Evolutionary conservation across 139 green algal genomes (phyloP).

Genomic region (Coelastrella sp.): DNA sequence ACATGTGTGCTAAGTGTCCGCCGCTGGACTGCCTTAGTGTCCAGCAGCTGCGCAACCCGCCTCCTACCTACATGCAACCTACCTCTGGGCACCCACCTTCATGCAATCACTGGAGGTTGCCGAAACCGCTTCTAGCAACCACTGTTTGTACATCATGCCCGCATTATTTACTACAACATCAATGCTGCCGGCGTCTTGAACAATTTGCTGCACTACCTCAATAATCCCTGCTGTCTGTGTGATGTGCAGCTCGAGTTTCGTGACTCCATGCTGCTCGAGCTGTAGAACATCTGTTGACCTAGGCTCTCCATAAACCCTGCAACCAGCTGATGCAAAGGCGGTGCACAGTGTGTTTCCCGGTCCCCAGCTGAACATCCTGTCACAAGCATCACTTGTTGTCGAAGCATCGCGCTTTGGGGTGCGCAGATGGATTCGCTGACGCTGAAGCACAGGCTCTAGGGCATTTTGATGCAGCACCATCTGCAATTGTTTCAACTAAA

Average conservation of each 20-base stretch:
- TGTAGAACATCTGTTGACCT: not conserved
- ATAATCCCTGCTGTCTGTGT: not conserved
- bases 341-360: slow-evolving; percentile 18
- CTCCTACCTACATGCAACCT: too few relatives aligned
- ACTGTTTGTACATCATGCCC: slow-evolving; percentile 9
- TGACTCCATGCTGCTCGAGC: slow-evolving; percentile 22
- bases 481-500: too few relatives aligned
- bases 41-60: not conserved
- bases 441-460: too few relatives aligned
- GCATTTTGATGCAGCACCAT: too few relatives aligned
- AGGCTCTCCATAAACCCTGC: slow-evolving; percentile 22
- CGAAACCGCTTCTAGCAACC: not conserved
- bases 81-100: slow-evolving; percentile 16
- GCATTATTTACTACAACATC: slow-evolving; percentile 52
- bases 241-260: slow-evolving; percentile 23
- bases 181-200: slow-evolving; percentile 16
- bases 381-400: slow-evolving; percentile 20
- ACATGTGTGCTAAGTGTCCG: not conserved
- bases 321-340: slow-evolving; percentile 10
- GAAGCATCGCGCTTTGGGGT: not conserved
- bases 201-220: not conserved
- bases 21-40: not conserved
- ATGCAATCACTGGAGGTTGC: not conserved
- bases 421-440: too few relatives aligned
- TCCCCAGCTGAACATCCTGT: slow-evolving; percentile 38